These are phyloP conservation scores for Orbilia brochopaga DNA, from an alignment of 2,329 filamentous ascomycete genomes.

Conservation along the genomic window DNA sequence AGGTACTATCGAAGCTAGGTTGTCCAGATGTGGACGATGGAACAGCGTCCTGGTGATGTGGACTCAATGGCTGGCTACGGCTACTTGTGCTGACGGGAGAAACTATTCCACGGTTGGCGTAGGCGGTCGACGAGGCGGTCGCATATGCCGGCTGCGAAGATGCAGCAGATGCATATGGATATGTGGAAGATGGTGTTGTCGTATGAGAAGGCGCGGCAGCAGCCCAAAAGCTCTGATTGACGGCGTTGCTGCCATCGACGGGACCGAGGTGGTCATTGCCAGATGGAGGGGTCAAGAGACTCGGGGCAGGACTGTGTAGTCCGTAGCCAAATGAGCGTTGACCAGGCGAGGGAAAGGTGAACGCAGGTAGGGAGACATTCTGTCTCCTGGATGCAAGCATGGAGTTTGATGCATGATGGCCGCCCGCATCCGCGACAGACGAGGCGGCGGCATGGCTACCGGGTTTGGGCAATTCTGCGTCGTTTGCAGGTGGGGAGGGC, in stretches of 20 bases:
- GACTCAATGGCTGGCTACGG: slow-evolving; percentile 40
- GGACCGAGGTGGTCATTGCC: slow-evolving; percentile 38
- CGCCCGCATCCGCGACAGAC: background rate
- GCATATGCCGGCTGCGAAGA: slow-evolving; percentile 32
- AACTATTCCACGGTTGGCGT: slow-evolving; percentile 28
- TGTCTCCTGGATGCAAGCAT: slow-evolving; percentile 42
- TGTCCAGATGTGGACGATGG: slow-evolving; percentile 18
- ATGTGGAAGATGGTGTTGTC: slow-evolving; percentile 12
- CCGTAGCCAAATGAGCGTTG: slow-evolving; percentile 46
- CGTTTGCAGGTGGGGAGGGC: slow-evolving; percentile 44
- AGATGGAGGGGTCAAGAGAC: slow-evolving; percentile 39
- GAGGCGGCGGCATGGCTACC: background rate
- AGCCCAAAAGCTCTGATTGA: slow-evolving; percentile 46
- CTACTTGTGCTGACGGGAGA: slow-evolving; percentile 30
- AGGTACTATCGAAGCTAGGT: slow-evolving; percentile 22
- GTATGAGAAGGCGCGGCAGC: slow-evolving; percentile 26
- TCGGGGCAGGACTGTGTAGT: slow-evolving; percentile 39
- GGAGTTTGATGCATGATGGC: slow-evolving; percentile 18
- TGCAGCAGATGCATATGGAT: slow-evolving; percentile 32
- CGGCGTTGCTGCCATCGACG: slow-evolving; percentile 33
- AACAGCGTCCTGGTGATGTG: slow-evolving; percentile 38
- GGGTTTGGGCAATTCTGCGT: slow-evolving; percentile 44
- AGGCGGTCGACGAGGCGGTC: slow-evolving; percentile 22
- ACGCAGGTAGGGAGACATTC: slow-evolving; percentile 45
- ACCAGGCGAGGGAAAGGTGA: slow-evolving; percentile 40